phyloP scores from a whole-genome alignment of 495 filamentous ascomycete genomes.

The Copromyces sp. region DNA sequence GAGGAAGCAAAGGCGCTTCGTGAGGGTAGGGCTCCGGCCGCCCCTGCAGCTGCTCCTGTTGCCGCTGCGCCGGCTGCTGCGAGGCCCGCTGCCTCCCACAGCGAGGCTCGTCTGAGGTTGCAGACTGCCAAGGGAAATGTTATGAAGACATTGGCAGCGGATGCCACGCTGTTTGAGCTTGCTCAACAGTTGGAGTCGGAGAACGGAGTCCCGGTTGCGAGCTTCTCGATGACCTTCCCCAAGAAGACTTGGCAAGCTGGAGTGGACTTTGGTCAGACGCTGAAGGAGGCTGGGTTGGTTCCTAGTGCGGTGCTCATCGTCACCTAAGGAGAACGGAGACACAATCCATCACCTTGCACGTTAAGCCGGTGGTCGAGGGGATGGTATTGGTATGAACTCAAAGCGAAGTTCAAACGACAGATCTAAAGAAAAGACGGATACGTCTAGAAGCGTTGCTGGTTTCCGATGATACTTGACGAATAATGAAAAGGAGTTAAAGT shows the following conservation, averaged over 20 bases:
- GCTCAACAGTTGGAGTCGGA: constrained; percentile 60
- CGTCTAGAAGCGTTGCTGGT: neutral
- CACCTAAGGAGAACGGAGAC: constrained; percentile 27
- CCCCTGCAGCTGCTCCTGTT: constrained; percentile 28
- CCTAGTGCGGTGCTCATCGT: constrained; percentile 83
- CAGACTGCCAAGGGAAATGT: constrained; percentile 65
- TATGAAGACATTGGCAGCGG: constrained; percentile 71
- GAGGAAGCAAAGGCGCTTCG: constrained; percentile 77
- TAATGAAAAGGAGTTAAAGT: neutral
- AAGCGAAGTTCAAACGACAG: neutral
- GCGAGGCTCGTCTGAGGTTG: constrained; percentile 71
- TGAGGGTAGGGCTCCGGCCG: constrained; percentile 54
- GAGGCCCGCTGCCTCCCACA: constrained; percentile 43
- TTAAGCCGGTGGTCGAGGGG: neutral
- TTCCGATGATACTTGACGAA: neutral
- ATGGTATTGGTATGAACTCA: neutral
- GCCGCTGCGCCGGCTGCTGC: constrained; percentile 24
- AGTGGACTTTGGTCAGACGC: constrained; percentile 76
- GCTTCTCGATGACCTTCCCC: constrained; percentile 79
- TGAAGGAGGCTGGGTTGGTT: constrained; percentile 85
- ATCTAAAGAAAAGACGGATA: neutral
- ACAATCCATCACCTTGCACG: neutral
- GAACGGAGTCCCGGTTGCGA: constrained; percentile 46
- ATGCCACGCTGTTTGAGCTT: constrained; percentile 91
- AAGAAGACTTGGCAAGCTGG: constrained; percentile 65